phyloP scores from a whole-genome alignment of 2,329 filamentous ascomycete species.

The Colletotrichum somersetense region DNA sequence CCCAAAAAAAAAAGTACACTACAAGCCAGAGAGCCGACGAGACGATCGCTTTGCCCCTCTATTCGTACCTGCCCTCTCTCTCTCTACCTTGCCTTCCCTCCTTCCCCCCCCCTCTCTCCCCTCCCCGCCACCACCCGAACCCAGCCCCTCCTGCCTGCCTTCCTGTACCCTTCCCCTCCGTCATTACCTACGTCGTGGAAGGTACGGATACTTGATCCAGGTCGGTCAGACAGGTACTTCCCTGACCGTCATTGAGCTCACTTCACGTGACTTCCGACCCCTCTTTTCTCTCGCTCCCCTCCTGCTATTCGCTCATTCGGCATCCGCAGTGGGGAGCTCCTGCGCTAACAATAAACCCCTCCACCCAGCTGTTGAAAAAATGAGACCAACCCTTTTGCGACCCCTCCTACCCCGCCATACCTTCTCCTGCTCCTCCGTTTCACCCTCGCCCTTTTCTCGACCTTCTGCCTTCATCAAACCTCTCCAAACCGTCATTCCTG shows the following conservation, averaged over 20 bases:
- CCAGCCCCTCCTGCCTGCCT: slow-evolving; percentile 21
- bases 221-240: slow-evolving; percentile 24
- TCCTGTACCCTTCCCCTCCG: background rate
- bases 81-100: slow-evolving; percentile 49
- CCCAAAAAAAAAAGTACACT: background rate
- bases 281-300: background rate
- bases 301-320: slow-evolving; percentile 27
- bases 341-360: slow-evolving; percentile 44
- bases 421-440: slow-evolving; percentile 44
- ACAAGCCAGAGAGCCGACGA: slow-evolving; percentile 14
- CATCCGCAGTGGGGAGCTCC: slow-evolving; percentile 41
- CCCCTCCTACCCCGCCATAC: slow-evolving; percentile 45
- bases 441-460: slow-evolving; percentile 45
- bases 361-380: slow-evolving; percentile 44
- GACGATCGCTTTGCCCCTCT: slow-evolving; percentile 27
- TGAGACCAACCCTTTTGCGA: slow-evolving; percentile 45
- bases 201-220: slow-evolving; percentile 25
- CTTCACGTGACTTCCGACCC: slow-evolving; percentile 38
- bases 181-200: slow-evolving; percentile 10
- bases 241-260: slow-evolving; percentile 31
- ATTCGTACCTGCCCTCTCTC: background rate
- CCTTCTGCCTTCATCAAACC: slow-evolving; percentile 44
- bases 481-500: slow-evolving; percentile 40
- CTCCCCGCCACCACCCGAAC: slow-evolving; percentile 1
- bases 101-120: slow-evolving; percentile 35